phyloP scores from a whole-genome alignment of 164 flowering plant species.

The Echeveria elegans region DNA sequence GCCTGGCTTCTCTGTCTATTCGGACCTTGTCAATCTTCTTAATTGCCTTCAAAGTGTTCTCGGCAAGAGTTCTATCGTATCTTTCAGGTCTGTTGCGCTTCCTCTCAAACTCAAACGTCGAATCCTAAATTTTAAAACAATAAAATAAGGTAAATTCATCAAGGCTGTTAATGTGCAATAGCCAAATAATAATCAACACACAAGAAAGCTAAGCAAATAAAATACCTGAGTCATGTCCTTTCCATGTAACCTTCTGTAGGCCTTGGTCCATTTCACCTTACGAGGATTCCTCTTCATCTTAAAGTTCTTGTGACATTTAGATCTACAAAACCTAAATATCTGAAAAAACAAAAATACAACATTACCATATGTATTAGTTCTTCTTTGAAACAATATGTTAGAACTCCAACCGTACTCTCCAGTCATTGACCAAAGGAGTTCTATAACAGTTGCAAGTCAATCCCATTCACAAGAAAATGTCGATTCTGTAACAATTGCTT shows the following conservation, averaged over 20 bases:
- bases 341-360: constrained; percentile 17
- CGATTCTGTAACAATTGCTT: no score
- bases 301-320: constrained; percentile 93
- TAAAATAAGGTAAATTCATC: background rate
- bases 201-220: background rate
- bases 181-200: background rate
- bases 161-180: background rate
- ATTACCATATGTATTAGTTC: background rate
- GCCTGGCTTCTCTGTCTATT: constrained; percentile 28
- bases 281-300: constrained; percentile 97
- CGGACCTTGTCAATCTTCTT: constrained; percentile 52
- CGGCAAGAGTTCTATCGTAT: constrained; percentile 49
- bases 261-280: constrained; percentile 94
- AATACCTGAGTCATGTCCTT: constrained; percentile 90
- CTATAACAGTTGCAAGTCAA: no score
- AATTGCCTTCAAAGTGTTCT: constrained; percentile 51
- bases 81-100: constrained; percentile 66
- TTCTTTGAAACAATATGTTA: background rate
- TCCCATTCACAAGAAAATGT: no score
- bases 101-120: constrained; percentile 65
- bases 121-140: constrained; percentile 27
- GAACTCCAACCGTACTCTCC: no score
- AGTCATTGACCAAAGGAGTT: no score
- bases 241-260: constrained; percentile 69
- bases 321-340: constrained; percentile 83